phyloP scores from a whole-genome alignment of 164 flowering plant genomes.

The Magnolia sinica region DNA sequence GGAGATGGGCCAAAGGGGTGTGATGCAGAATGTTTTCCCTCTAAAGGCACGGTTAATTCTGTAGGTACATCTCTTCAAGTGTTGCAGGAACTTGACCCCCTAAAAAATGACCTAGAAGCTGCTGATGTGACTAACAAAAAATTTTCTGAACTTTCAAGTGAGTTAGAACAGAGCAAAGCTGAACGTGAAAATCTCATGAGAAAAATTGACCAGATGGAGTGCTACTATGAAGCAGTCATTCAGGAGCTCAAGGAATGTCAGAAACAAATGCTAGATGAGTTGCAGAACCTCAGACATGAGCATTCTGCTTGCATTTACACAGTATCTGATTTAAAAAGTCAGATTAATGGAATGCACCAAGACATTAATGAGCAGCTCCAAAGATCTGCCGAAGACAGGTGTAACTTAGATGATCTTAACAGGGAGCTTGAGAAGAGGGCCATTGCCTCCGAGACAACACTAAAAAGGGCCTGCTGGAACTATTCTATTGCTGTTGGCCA shows the following conservation, averaged over 20 bases:
- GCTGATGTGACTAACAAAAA: constrained; percentile 42
- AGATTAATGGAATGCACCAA: constrained; percentile 65
- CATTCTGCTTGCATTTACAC: constrained; percentile 73
- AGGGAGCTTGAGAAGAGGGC: constrained; percentile 84
- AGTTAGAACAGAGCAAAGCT: constrained; percentile 73
- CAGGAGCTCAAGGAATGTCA: constrained; percentile 94
- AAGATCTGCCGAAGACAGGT: constrained; percentile 53
- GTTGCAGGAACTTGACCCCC: not conserved
- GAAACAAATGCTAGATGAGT: constrained; percentile 75
- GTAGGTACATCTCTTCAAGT: constrained; percentile 27
- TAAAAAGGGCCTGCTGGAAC: constrained; percentile 73
- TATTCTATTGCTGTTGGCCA: constrained; percentile 78
- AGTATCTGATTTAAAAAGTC: constrained; percentile 51
- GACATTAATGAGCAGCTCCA: constrained; percentile 58
- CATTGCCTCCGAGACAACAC: constrained; percentile 66
- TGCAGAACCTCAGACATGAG: constrained; percentile 77
- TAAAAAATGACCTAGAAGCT: constrained; percentile 22
- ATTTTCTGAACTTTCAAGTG: constrained; percentile 58
- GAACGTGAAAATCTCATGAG: constrained; percentile 56
- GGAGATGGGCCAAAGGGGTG: constrained; percentile 24
- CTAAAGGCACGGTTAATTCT: constrained; percentile 40
- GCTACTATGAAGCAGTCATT: constrained; percentile 86
- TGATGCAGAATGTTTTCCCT: constrained; percentile 38
- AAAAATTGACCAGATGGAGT: constrained; percentile 94
- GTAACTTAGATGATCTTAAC: constrained; percentile 49